A percentile compares a stretch with the other conserved stretches of the same genome.
phyloP scores from a whole-genome alignment of 768 basidiomycete genomes.

The Psilocybe cyanescens region DNA sequence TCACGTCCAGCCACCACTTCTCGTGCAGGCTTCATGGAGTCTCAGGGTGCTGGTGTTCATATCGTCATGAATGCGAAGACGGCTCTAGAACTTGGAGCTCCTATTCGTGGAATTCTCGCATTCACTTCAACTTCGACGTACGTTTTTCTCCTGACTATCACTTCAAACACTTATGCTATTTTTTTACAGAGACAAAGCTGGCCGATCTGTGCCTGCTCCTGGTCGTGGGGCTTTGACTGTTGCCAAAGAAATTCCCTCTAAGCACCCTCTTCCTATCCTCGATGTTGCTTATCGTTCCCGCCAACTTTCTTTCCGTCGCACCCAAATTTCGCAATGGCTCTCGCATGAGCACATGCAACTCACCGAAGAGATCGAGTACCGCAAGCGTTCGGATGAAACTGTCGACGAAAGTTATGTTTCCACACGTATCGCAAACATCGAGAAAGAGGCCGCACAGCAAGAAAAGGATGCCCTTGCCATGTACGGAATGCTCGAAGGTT shows the following conservation, averaged over 20 bases:
- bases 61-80: constrained; percentile 97
- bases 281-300: constrained; percentile 88
- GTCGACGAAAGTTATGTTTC: constrained; percentile 73
- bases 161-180: not conserved
- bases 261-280: constrained; percentile 79
- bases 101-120: constrained; percentile 91
- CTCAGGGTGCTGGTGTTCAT: constrained; percentile 93
- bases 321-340: constrained; percentile 95
- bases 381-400: constrained; percentile 53
- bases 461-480: constrained; percentile 92
- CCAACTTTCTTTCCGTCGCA: constrained; percentile 94
- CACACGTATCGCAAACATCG: constrained; percentile 80
- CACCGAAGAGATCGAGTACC: constrained; percentile 72
- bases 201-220: constrained; percentile 96
- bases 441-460: constrained; percentile 88
- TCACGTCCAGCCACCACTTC: constrained; percentile 97
- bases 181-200: constrained; percentile 87
- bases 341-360: constrained; percentile 86
- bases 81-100: constrained; percentile 90
- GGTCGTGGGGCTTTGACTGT: constrained; percentile 91
- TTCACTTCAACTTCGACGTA: constrained; percentile 97
- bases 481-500: constrained; percentile 94
- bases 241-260: constrained; percentile 82
- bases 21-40: constrained; percentile 98
- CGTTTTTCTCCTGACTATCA: constrained; percentile 30